These are phyloP conservation scores for Aureobasidium sp. DNA, from an alignment of 2,329 filamentous ascomycete genomes.

Conservation along the genomic window DNA sequence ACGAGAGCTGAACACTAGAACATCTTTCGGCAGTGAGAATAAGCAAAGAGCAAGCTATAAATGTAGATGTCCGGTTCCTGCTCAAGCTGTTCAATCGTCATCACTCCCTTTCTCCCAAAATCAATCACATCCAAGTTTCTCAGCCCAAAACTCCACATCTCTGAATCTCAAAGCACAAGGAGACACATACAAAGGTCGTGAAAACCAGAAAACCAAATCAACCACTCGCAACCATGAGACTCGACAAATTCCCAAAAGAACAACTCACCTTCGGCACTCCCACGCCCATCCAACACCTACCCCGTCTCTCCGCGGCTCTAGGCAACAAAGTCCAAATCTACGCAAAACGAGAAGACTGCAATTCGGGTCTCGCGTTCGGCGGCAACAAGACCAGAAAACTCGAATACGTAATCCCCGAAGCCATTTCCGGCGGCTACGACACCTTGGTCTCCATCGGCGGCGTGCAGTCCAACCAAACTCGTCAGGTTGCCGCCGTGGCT, in stretches of 20 bases:
- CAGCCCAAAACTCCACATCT: neutral
- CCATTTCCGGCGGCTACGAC: conserved; percentile 21
- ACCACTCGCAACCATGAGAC: neutral
- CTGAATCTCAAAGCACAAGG: neutral
- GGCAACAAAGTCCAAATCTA: conserved; percentile 54
- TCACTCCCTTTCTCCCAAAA: no score
- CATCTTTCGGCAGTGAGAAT: neutral
- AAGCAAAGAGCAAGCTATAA: neutral
- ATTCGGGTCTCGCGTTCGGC: conserved; percentile 28
- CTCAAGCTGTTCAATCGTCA: no score
- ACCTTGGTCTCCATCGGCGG: conserved; percentile 30
- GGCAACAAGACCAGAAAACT: conserved; percentile 33
- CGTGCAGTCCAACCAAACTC: conserved; percentile 31
- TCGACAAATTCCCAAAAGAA: conserved; percentile 42
- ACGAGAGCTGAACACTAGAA: neutral
- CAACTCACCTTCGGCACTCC: conserved; percentile 53
- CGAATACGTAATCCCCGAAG: conserved; percentile 30
- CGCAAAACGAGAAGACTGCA: conserved; percentile 62
- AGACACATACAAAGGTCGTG: neutral
- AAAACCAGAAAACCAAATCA: neutral
- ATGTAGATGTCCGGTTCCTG: neutral
- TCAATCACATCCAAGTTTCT: neutral
- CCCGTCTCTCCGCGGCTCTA: conserved; percentile 54
- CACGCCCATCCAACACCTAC: conserved; percentile 59
- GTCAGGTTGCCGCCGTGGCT: conserved; percentile 28